Evolutionary conservation across 108 stramenopile genomes (phyloP), one percentile per base, ranked within the genome.

Genomic region (Bacterosira constricta): DNA sequence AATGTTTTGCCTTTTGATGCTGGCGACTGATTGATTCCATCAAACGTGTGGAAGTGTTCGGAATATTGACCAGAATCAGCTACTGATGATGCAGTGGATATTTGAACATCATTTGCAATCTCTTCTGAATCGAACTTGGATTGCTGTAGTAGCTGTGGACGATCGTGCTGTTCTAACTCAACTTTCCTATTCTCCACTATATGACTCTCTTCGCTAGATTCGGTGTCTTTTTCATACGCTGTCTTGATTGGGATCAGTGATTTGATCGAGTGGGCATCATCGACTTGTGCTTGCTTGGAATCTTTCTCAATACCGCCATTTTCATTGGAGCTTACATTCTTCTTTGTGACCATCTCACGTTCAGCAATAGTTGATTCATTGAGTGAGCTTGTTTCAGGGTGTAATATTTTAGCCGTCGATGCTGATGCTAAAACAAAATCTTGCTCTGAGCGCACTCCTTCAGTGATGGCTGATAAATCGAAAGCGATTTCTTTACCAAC

Each of bases 401-500:
- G n/a, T n/a, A n/a, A n/a, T n/a, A n/a, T n/a, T n/a, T n/a, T n/a
- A n/a, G n/a, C n/a, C n/a, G n/a, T n/a, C n/a, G n/a, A n/a, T n/a
- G n/a, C n/a, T 30, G 53, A 54, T 15, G 21, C 29, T 18, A 18
- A 21, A 62, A 21, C 41, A 31, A n/a, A 6, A 31, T 18, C 39
- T 37, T 62, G 5, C n/a, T 62, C 26, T 29, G 10, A 30, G 15
- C 42, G 61, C 20, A 42, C 3, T 23, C 41, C 21, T 27, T 62
- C 61, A 23, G 61, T 62, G 18, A 62, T 42, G 4, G 17, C 32
- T 4, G 61, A 62, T 4, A 45, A 6, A 23, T 62, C 18, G 20
- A 62, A 20, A 45, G 23, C 61, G 23, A 62, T 32, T 31, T 62
- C 61, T 8, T 62, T 46, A 9, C 61, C 61, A 11, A 62, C 39